Conservation (phyloP, 1,139 yeast species). For the Hyphopichia buzzinii region DNA sequence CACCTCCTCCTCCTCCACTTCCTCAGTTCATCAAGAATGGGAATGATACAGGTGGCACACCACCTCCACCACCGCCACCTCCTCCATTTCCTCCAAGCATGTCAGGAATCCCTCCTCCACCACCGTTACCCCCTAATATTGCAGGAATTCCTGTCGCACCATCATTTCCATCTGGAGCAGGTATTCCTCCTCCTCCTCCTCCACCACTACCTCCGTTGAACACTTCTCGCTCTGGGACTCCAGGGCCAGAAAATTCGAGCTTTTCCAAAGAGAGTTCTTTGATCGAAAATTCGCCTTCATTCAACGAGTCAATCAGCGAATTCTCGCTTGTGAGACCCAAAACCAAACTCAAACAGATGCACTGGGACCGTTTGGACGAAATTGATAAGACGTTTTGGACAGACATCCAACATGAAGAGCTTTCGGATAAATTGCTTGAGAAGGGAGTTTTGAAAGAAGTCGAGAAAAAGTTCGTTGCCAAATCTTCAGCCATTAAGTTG, state of each 20-base stretch:
- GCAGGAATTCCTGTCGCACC: background rate
- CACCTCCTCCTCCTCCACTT: constrained; percentile 33
- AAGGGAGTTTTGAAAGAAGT: constrained; percentile 79
- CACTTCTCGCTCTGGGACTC: constrained; percentile 5
- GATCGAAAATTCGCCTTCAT: constrained; percentile 5
- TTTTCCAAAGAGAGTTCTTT: constrained; percentile 1
- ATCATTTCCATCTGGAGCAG: too few relatives aligned
- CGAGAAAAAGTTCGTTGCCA: constrained; percentile 72
- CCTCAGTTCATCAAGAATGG: constrained; percentile 18
- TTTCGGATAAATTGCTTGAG: constrained; percentile 55
- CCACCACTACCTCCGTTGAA: constrained; percentile 10
- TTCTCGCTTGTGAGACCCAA: constrained; percentile 46
- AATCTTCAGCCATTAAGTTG: constrained; percentile 47
- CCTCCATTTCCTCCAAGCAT: constrained; percentile 17
- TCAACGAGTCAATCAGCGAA: constrained; percentile 13
- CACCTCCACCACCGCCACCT: constrained; percentile 24
- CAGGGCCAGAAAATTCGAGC: constrained; percentile 10
- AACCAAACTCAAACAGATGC: constrained; percentile 81
- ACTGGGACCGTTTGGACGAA: constrained; percentile 82
- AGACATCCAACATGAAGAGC: constrained; percentile 45
- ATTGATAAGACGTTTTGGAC: constrained; percentile 83
- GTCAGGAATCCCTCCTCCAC: constrained; percentile 21
- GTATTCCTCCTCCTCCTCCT: constrained; percentile 1
- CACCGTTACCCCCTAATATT: constrained; percentile 17
- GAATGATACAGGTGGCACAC: constrained; percentile 3